These are phyloP conservation scores for Trapa bicornis DNA, from an alignment of 345 rosid species.

Conservation along the genomic window DNA sequence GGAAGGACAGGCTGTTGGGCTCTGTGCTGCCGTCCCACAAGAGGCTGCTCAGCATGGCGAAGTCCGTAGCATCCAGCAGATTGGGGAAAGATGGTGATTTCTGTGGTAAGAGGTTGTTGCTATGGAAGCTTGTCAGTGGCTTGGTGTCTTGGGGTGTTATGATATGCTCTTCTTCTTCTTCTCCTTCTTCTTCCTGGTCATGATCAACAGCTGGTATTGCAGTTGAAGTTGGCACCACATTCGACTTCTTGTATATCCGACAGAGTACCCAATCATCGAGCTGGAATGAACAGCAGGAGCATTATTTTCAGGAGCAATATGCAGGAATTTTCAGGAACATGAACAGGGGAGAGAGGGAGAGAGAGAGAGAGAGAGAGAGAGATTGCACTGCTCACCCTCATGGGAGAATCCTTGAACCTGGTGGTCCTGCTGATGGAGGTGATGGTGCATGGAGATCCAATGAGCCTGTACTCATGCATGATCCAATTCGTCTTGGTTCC, in stretches of 20 bases:
- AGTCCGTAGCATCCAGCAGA: slow-evolving; percentile 65
- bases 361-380: neutral
- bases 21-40: slow-evolving; percentile 37
- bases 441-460: slow-evolving; percentile 23
- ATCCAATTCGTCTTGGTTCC: slow-evolving; percentile 95
- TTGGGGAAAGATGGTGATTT: slow-evolving; percentile 67
- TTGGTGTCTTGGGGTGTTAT: slow-evolving; percentile 2
- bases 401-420: slow-evolving; percentile 35
- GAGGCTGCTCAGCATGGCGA: slow-evolving; percentile 39
- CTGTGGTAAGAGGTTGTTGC: slow-evolving; percentile 34
- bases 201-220: slow-evolving; percentile 30
- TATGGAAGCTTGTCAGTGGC: neutral
- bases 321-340: too few species aligned
- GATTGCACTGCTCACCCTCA: slow-evolving; percentile 48
- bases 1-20: neutral
- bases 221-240: slow-evolving; percentile 33
- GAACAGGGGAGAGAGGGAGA: neutral
- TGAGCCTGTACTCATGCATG: slow-evolving; percentile 92
- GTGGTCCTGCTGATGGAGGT: slow-evolving; percentile 7
- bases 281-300: slow-evolving; percentile 23
- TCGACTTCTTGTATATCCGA: slow-evolving; percentile 80
- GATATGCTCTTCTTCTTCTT: slow-evolving; percentile 39
- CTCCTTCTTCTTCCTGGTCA: slow-evolving; percentile 29
- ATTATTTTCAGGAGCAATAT: neutral
- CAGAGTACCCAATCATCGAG: slow-evolving; percentile 98